These are phyloP conservation scores for Aspergillus ochraceoroseus DNA, from an alignment of 2,329 filamentous ascomycete species.

Conservation along the genomic window DNA sequence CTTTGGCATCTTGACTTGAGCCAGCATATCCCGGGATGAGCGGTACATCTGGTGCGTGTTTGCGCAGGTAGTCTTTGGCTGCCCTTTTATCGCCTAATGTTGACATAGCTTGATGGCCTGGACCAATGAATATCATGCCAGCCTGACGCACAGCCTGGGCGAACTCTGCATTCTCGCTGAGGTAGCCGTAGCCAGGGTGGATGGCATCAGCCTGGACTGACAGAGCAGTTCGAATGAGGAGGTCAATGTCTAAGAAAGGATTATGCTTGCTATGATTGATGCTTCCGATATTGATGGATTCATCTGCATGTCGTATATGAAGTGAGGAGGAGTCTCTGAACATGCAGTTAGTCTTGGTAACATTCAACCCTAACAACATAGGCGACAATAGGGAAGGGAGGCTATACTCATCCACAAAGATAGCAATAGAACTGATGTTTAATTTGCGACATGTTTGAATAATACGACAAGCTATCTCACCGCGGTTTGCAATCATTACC, in stretches of 20 bases:
- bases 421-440: constrained; percentile 1
- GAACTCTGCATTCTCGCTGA: constrained; percentile 35
- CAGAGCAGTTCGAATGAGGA: constrained; percentile 27
- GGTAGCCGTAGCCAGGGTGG: constrained; percentile 36
- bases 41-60: constrained; percentile 25
- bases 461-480: constrained; percentile 18
- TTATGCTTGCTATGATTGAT: constrained; percentile 15
- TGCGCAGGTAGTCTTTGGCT: constrained; percentile 23
- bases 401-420: constrained; percentile 18
- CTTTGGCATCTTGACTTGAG: constrained; percentile 20
- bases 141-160: constrained; percentile 26
- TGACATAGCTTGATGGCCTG: constrained; percentile 29
- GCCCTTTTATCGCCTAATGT: constrained; percentile 31
- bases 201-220: constrained; percentile 26
- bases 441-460: constrained; percentile 10
- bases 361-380: background rate
- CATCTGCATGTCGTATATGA: constrained; percentile 33
- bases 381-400: background rate
- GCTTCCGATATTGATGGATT: constrained; percentile 28
- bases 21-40: constrained; percentile 26
- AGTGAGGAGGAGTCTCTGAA: constrained; percentile 29
- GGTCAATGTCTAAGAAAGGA: constrained; percentile 28
- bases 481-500: constrained; percentile 25
- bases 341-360: constrained; percentile 6
- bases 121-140: constrained; percentile 35